Base-by-base conservation (phyloP, 768 basidiomycete species). In the Sistotremastrum niveocremeum region DNA sequence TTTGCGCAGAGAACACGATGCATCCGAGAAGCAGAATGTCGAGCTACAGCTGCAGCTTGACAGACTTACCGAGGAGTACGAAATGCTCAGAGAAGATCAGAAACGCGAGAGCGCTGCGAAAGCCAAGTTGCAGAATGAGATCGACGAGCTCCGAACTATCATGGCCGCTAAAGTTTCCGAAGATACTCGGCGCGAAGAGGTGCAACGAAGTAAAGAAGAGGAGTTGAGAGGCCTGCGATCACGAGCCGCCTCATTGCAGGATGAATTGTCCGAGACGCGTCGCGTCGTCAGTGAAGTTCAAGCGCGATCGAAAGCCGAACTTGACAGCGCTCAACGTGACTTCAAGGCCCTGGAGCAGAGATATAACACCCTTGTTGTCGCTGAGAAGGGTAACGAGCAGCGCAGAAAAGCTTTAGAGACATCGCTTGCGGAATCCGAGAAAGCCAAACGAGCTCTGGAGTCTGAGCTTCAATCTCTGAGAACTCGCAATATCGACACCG, bases 131-230 rank as follows among this genome's bases (percentile, higher is more conserved):
- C 79, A 87, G 55, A 73, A 70, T 37, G 93, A 95, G 61, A 67
- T 95, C 7, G 91, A 94, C 54, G 83, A 87, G 50, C 69, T 98
- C 6, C 81, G 91, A 5, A 66, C 74, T n/a, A 65, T 85, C 9
- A 75, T 95, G 66, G 79, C 81, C 40, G 84, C 85, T 1, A 95
- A 90, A 60, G 74, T 81, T 0, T 81, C 79, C 29, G 91, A 97
- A 60, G 91, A 90, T 55, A 82, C 76, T 6, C 80, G 81, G 32
- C 76, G 86, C 11, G 74, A 72, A 34, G 86, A 95, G 57, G 88
- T 79, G 1, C 87, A 90, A 59, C 81, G 80, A 61, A 83, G 84
- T 62, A 87, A 81, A 55, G 91, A 97, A 52, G 70, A 76, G 39
- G 94, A 99, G 61, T 76, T 97, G 7, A 60, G 64, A 0, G 71